Conservation (phyloP, 2,329 filamentous ascomycete genomes). For the Botrytis fabae region DNA sequence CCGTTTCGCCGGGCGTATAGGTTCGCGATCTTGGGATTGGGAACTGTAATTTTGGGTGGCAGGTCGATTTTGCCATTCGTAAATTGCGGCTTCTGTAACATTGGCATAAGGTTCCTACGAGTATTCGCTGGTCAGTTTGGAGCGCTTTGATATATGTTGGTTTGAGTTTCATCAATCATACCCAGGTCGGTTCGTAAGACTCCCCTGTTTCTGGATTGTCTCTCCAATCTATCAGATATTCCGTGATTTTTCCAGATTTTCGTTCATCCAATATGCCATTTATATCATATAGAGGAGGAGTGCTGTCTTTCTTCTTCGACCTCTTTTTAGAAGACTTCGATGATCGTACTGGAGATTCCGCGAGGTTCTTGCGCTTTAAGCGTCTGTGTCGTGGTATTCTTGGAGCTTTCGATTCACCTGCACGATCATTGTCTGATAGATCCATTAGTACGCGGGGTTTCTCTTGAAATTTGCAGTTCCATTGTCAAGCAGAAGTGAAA, state of each 20-base stretch:
- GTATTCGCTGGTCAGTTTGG: not conserved
- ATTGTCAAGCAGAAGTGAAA: slow-evolving; percentile 4
- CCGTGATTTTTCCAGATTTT: slow-evolving; percentile 28
- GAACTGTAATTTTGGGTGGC: not conserved
- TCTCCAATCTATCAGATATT: slow-evolving; percentile 60
- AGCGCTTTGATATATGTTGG: not conserved
- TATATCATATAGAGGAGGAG: slow-evolving; percentile 10
- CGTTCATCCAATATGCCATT: slow-evolving; percentile 29
- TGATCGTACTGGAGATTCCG: not conserved
- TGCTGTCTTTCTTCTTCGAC: not conserved
- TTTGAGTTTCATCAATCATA: slow-evolving; percentile 35
- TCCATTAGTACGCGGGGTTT: slow-evolving; percentile 19
- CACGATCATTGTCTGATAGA: slow-evolving; percentile 17
- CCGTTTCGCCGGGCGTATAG: slow-evolving; percentile 29
- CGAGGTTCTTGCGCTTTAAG: slow-evolving; percentile 11
- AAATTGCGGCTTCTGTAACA: slow-evolving; percentile 20
- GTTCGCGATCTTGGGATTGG: slow-evolving; percentile 27
- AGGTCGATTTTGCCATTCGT: slow-evolving; percentile 21
- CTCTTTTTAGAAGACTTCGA: not conserved
- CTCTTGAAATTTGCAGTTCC: slow-evolving; percentile 8
- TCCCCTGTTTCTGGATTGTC: slow-evolving; percentile 52
- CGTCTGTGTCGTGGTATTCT: slow-evolving; percentile 6
- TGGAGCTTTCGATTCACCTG: slow-evolving; percentile 9
- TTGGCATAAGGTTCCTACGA: slow-evolving; percentile 34
- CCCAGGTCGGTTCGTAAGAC: slow-evolving; percentile 54